phyloP scores from a whole-genome alignment of 345 rosid species.

The Anacardium occidentale region DNA sequence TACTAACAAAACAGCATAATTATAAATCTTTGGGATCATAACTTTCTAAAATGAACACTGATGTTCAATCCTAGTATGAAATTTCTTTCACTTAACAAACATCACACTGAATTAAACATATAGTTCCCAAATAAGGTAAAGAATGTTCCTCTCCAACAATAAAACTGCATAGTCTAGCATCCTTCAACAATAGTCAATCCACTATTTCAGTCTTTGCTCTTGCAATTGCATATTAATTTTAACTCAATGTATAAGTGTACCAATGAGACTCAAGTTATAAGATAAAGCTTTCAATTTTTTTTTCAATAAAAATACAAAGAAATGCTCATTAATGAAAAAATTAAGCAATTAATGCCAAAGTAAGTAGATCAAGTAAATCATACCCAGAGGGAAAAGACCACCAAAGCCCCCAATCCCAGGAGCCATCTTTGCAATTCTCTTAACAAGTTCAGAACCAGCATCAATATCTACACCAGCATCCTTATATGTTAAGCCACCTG shows the following conservation, averaged over 20 bases:
- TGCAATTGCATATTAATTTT: not conserved
- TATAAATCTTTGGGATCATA: not conserved
- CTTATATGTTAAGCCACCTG: constrained; percentile 60
- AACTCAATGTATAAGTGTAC: not conserved
- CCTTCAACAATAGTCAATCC: not conserved
- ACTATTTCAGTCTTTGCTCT: not conserved
- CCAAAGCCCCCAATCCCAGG: constrained; percentile 95
- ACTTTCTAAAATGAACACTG: not conserved
- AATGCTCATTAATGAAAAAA: not conserved
- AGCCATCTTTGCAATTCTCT: constrained; percentile 83
- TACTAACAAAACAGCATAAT: no score
- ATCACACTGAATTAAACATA: not conserved
- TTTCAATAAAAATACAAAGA: not conserved
- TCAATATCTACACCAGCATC: constrained; percentile 94
- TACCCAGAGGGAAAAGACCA: constrained; percentile 88
- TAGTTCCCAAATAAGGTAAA: not conserved
- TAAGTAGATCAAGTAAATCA: not conserved
- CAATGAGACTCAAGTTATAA: not conserved
- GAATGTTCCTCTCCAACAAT: not conserved
- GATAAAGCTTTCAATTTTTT: not conserved
- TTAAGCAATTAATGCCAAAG: not conserved
- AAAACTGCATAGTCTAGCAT: not conserved
- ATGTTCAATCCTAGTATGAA: not conserved
- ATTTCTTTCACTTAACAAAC: not conserved
- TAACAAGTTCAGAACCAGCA: constrained; percentile 87